A percentile compares a stretch with the other conserved stretches of the same genome.
Conservation (phyloP, 2,329 filamentous ascomycete genomes). For the Lithohypha guttulata region DNA sequence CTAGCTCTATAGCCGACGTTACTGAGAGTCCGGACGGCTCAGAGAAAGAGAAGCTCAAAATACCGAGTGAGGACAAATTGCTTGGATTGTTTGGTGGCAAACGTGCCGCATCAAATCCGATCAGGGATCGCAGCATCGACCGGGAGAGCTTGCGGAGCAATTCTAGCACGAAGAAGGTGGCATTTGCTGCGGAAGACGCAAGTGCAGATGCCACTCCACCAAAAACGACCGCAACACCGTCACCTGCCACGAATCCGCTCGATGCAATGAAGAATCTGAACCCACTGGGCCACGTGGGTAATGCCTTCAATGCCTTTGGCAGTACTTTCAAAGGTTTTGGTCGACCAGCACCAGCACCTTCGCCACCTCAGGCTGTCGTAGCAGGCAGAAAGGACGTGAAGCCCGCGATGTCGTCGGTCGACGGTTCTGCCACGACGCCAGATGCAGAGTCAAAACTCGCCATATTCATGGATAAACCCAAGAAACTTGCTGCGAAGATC, state of each 20-base stretch:
- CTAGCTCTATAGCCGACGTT: conserved; percentile 38
- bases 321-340: conserved; percentile 72
- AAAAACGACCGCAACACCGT: conserved; percentile 26
- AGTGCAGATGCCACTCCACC: conserved; percentile 23
- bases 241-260: conserved; percentile 44
- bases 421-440: conserved; percentile 32
- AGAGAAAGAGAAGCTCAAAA: conserved; percentile 27
- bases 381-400: conserved; percentile 27
- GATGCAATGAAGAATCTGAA: conserved; percentile 78
- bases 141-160: conserved; percentile 49
- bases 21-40: conserved; percentile 25
- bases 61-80: conserved; percentile 50
- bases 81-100: conserved; percentile 62
- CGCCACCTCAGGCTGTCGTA: conserved; percentile 25
- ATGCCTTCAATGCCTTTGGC: conserved; percentile 30
- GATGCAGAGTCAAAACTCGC: conserved; percentile 49
- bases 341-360: conserved; percentile 28
- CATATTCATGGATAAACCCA: conserved; percentile 36
- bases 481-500: conserved; percentile 11
- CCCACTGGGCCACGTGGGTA: conserved; percentile 60
- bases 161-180: conserved; percentile 46
- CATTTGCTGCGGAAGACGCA: conserved; percentile 33
- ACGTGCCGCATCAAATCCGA: conserved; percentile 30
- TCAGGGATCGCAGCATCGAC: conserved; percentile 66
- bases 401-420: conserved; percentile 11